Base-by-base conservation (phyloP, 306 rosid genomes). In the Arachis stenosperma region DNA sequence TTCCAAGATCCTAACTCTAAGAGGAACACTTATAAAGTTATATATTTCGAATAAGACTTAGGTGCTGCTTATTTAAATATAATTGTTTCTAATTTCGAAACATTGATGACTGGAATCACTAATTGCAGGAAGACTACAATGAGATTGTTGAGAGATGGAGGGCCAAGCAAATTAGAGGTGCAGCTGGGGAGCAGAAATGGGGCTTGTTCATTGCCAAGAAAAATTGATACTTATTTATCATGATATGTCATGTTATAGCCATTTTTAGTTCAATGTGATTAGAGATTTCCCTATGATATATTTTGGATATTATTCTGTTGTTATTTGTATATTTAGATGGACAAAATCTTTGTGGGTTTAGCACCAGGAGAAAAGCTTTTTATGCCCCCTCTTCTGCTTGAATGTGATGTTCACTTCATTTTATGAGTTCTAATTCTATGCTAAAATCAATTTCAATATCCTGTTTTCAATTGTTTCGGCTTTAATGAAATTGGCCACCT, bases 181-280 rank as follows among this genome's bases (percentile, higher is more conserved):
- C 82, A 29, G 69, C 79, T 51, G 88, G 89, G 36, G 94, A 89
- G 79, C 94, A 86, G 56, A 78, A 74, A 79, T 89, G 94, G 94
- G 86, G 89, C 4, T 65, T 83, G 65, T 89, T 94, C 79, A 67
- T 91, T 78, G 98, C 92, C 65, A 89, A 78, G 83, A 93, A 93
- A 81, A 86, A 73, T 7, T 90, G 84, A 85, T 70, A 50, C 37
- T 59, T 54, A 65, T 15, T 44, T 75, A 70, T 61, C 53, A 52
- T 70, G 13, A 44, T 33, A 52, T 66, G 54, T 12, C 41, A 47
- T 57, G 42, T 55, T 57, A 55, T 67, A 56, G 22, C 75, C 7
- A 41, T 39, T n/a, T 36, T 42, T 51, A 33, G 65, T 77, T 30
- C 3, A 56, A 40, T 66, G 54, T 62, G 58, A 57, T 41, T 9